Percentiles rank a stretch among this genome's conserved stretches.
These are phyloP conservation scores for Penicillium flavigenum DNA, from an alignment of 495 filamentous ascomycete species.

Conservation along the genomic window DNA sequence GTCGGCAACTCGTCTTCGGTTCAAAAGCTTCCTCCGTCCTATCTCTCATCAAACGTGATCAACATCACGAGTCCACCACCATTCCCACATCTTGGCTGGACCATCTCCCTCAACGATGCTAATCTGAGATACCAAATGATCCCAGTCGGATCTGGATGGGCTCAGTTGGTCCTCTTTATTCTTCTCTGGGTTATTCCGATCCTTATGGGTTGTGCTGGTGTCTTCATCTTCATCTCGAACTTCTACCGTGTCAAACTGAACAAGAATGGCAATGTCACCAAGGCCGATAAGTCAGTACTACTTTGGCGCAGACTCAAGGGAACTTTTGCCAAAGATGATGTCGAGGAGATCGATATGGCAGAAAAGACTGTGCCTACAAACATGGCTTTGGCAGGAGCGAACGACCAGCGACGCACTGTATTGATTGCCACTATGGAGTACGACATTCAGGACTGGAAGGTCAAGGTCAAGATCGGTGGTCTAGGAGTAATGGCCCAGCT, in stretches of 20 bases:
- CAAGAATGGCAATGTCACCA: constrained; percentile 26
- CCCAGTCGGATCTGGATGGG: constrained; percentile 43
- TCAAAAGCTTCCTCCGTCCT: constrained; percentile 23
- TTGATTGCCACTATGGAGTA: constrained; percentile 74
- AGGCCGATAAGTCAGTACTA: constrained; percentile 10
- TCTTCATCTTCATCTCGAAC: constrained; percentile 43
- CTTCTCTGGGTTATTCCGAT: constrained; percentile 46
- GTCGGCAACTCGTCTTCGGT: constrained; percentile 32
- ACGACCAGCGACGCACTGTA: constrained; percentile 48
- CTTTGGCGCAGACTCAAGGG: constrained; percentile 18
- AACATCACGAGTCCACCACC: constrained; percentile 46
- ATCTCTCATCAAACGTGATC: constrained; percentile 41
- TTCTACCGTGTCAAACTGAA: constrained; percentile 58
- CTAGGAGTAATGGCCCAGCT: constrained; percentile 69
- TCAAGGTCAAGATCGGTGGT: constrained; percentile 75
- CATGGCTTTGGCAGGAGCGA: constrained; percentile 16
- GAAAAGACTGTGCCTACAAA: constrained; percentile 21
- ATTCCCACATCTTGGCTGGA: constrained; percentile 46
- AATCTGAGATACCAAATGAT: constrained; percentile 40
- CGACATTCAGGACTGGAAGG: constrained; percentile 68
- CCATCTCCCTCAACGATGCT: constrained; percentile 46
- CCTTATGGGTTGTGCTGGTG: constrained; percentile 37
- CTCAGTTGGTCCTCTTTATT: constrained; percentile 45
- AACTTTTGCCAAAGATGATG: constrained; percentile 6
- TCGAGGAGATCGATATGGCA: constrained; percentile 24